phyloP scores from a whole-genome alignment of 164 flowering plant genomes.

The Chimonanthus praecox region DNA sequence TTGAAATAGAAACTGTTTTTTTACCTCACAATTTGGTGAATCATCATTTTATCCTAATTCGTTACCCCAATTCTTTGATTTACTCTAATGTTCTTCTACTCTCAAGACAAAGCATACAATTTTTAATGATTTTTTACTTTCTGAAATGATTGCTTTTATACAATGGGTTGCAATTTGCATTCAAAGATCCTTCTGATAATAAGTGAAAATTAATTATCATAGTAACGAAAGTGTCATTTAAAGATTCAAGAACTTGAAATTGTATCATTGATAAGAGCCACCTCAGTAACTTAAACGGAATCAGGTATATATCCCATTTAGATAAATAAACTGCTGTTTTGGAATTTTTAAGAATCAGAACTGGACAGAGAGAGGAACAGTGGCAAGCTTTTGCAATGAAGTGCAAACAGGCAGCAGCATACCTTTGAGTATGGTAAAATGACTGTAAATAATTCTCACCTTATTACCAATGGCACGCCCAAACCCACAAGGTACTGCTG shows the following conservation, averaged over 20 bases:
- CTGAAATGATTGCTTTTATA: neutral
- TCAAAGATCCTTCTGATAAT: neutral
- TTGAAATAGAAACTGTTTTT: no score
- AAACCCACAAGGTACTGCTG: slow-evolving; percentile 92
- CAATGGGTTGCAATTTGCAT: neutral
- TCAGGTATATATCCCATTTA: neutral
- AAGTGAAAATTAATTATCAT: neutral
- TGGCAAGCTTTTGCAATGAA: neutral
- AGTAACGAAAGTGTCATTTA: neutral
- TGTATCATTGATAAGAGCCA: neutral
- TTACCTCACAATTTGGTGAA: neutral
- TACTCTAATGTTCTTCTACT: neutral
- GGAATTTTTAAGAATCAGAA: neutral
- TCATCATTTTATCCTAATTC: neutral
- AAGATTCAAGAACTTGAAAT: neutral
- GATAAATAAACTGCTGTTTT: neutral
- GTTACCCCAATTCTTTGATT: neutral
- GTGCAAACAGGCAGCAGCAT: neutral
- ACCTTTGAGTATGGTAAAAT: neutral
- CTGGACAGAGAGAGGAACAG: neutral
- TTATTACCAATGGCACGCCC: slow-evolving; percentile 97
- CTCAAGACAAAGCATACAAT: no score
- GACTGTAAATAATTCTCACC: slow-evolving; percentile 31
- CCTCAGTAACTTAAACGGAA: neutral
- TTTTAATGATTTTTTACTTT: neutral